These are phyloP conservation scores for Diaporthe sp. DNA, from an alignment of 2,329 filamentous ascomycete genomes.

Conservation along the genomic window DNA sequence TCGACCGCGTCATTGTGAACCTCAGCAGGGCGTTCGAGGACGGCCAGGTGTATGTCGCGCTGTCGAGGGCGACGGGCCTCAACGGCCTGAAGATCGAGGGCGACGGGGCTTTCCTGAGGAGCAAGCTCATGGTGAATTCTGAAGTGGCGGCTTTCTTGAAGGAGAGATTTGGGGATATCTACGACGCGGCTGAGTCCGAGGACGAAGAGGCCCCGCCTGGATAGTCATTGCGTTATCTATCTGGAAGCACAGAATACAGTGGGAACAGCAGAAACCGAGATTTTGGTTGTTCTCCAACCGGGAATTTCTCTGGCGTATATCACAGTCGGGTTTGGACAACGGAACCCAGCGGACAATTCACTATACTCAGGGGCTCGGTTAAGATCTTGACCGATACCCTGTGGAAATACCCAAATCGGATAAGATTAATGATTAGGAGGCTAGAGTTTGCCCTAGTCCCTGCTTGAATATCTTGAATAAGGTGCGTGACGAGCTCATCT, in stretches of 20 bases:
- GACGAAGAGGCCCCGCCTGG: neutral
- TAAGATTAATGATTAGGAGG: neutral
- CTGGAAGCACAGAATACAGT: neutral
- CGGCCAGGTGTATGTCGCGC: slow-evolving; percentile 75
- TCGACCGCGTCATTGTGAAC: slow-evolving; percentile 71
- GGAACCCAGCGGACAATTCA: no score
- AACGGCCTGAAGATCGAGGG: slow-evolving; percentile 61
- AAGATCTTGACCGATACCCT: neutral
- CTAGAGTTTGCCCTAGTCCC: neutral
- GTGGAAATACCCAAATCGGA: neutral
- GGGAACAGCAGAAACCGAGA: neutral
- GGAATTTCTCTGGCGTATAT: neutral
- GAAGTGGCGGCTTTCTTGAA: slow-evolving; percentile 53
- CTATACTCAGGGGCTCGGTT: neutral
- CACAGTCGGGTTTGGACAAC: neutral
- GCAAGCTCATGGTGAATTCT: slow-evolving; percentile 50
- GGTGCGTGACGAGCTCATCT: neutral
- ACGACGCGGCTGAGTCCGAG: neutral
- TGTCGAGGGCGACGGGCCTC: slow-evolving; percentile 68
- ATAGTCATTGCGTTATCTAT: neutral
- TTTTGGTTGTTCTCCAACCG: neutral
- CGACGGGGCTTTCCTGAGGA: slow-evolving; percentile 46
- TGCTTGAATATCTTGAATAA: neutral
- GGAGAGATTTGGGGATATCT: slow-evolving; percentile 51
- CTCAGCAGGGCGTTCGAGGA: slow-evolving; percentile 65